Percentiles rank a stretch among this genome's conserved stretches.
phyloP scores from a whole-genome alignment of 331 rosid species.

The Pyrus hybrid region DNA sequence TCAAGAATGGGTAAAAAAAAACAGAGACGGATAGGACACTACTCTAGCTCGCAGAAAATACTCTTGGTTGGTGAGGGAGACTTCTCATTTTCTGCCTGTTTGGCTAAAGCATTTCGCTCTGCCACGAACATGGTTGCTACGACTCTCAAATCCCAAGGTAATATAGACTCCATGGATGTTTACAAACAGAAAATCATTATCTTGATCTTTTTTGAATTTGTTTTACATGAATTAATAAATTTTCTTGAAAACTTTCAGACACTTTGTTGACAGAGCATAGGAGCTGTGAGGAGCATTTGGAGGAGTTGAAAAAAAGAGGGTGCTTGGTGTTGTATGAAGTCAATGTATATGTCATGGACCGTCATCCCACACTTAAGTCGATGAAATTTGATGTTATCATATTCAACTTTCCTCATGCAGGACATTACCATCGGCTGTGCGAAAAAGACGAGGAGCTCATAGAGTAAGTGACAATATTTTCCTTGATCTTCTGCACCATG shows the following conservation, averaged over 20 bases:
- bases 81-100: conserved; percentile 28
- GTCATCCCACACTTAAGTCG: background rate
- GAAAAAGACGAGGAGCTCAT: background rate
- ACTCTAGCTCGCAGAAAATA: conserved; percentile 19
- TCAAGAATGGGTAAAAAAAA: background rate
- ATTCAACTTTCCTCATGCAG: conserved; percentile 39
- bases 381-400: conserved; percentile 18
- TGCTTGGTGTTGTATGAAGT: conserved; percentile 23
- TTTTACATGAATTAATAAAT: background rate
- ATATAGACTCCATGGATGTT: background rate
- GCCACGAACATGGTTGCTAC: conserved; percentile 30
- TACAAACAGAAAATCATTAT: background rate
- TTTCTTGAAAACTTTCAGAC: background rate
- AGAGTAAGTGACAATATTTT: background rate
- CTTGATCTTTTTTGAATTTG: background rate
- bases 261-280: background rate
- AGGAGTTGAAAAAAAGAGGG: conserved; percentile 7
- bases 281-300: background rate
- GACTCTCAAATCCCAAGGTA: conserved; percentile 19
- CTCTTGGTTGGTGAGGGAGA: conserved; percentile 35
- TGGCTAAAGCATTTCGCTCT: conserved; percentile 20
- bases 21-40: conserved; percentile 13
- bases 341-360: conserved; percentile 19
- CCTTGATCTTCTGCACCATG: background rate
- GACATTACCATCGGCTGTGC: conserved; percentile 5